Evolutionary conservation across 306 rosid genomes (phyloP), one percentile per base, ranked within the genome.

Genomic region (Lupinus albus): DNA sequence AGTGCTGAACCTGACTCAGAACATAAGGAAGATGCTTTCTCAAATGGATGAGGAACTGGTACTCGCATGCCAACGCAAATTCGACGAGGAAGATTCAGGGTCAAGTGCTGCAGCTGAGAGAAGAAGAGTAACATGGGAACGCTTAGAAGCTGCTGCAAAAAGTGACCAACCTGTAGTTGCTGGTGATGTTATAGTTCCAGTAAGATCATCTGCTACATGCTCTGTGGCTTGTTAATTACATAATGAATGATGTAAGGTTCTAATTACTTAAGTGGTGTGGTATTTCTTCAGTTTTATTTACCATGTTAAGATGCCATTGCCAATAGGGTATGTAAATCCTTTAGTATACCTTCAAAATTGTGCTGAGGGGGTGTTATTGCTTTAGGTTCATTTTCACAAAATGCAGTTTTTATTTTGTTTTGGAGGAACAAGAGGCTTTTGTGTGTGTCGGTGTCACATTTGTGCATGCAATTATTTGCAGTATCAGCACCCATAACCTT

Each of bases 11-110:
- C 84, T 90, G 74, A 90, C 97, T 35, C 77, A 86, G 76, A 90
- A 90, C 61, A 83, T 94, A 67, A 84, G 74, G 80, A 90, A 88
- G 83, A 81, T 87, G 73, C 82, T 94, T 30, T 68, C 73, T 11
- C 96, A 90, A 78, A 94, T 94, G 89, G 99, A 94, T 4, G 96
- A 88, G 76, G 97, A 90, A 54, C 84, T 90, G 11, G 91, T 82
- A n/a, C 78, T 81, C 2, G 83, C 92, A 46, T 88, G 92, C 83
- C 96, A 94, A 84, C 84, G 64, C 53, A 84, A 78, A 61, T 82
- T 78, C 59, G 95, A 94, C 64, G 97, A 88, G 83, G 96, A 88
- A 76, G 76, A 73, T 51, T 72, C 76, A 0, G 71, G 28, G 32
- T 82, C 78, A 49, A 77, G 73, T 11, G 82, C 82, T 12, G 90